phyloP scores from a whole-genome alignment of 495 filamentous ascomycete species.

The Penicillium cataractarum region DNA sequence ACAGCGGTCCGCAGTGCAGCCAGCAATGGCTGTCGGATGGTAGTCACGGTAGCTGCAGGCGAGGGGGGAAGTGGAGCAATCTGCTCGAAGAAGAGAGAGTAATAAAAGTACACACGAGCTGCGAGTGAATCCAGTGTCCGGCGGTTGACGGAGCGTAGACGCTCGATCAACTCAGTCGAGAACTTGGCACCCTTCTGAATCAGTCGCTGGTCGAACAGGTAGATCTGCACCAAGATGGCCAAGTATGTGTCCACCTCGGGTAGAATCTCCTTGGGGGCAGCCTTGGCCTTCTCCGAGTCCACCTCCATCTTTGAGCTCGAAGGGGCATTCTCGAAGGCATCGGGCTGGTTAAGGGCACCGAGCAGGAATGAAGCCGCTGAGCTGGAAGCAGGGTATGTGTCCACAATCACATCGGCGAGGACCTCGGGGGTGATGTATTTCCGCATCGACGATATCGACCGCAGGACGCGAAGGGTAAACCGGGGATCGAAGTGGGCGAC shows the following conservation, averaged over 20 bases:
- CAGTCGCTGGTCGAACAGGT: constrained; percentile 81
- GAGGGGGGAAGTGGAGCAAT: constrained; percentile 84
- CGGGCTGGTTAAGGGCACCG: constrained; percentile 63
- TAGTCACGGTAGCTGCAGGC: constrained; percentile 77
- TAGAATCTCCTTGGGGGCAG: constrained; percentile 67
- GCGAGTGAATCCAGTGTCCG: constrained; percentile 92
- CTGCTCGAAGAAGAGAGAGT: constrained; percentile 90
- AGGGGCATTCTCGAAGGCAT: constrained; percentile 59
- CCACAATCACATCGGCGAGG: constrained; percentile 75
- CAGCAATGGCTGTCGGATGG: constrained; percentile 83
- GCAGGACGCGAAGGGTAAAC: constrained; percentile 89
- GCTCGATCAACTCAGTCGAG: constrained; percentile 77
- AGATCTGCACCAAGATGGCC: constrained; percentile 85
- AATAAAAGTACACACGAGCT: constrained; percentile 97
- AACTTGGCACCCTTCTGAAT: constrained; percentile 80
- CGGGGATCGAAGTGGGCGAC: constrained; percentile 92
- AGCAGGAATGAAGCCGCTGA: constrained; percentile 70
- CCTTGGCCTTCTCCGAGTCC: constrained; percentile 59
- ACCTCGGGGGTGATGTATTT: constrained; percentile 84
- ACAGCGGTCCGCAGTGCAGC: constrained; percentile 90
- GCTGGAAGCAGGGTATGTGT: constrained; percentile 72
- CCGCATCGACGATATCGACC: constrained; percentile 92
- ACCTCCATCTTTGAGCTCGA: constrained; percentile 73
- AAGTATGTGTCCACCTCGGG: constrained; percentile 94
- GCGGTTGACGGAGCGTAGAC: constrained; percentile 86